Percentiles rank a stretch among this genome's conserved stretches.
These are phyloP conservation scores for Sclerotinia nivalis DNA, from an alignment of 2,329 filamentous ascomycete genomes.

Conservation along the genomic window DNA sequence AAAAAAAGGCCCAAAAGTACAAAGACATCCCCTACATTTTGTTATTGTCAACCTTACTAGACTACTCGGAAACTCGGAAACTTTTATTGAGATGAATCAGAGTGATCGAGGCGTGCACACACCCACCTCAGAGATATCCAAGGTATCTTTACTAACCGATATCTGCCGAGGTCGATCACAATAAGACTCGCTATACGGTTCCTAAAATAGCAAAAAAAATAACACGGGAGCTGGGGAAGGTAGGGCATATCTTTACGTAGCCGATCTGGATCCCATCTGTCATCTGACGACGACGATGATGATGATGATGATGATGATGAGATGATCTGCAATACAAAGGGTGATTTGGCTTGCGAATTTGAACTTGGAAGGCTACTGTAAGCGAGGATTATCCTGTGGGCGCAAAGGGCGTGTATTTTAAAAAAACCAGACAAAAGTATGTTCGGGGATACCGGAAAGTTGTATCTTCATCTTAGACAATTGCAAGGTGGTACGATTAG, in stretches of 20 bases:
- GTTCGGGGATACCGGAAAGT: slow-evolving; percentile 18
- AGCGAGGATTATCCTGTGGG: slow-evolving; percentile 7
- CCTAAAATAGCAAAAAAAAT: slow-evolving; percentile 1
- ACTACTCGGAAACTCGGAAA: neutral
- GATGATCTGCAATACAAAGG: slow-evolving; percentile 13
- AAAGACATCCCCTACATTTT: neutral
- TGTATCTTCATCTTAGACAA: slow-evolving; percentile 1
- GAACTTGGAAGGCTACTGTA: neutral
- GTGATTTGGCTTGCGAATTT: neutral
- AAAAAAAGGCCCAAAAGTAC: neutral
- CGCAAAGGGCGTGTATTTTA: slow-evolving; percentile 21
- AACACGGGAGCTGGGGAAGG: neutral
- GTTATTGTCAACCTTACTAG: slow-evolving; percentile 7
- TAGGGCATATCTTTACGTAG: slow-evolving; percentile 11
- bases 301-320: slow-evolving; percentile 7
- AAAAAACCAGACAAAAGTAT: slow-evolving; percentile 17
- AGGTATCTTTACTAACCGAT: neutral
- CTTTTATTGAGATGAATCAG: slow-evolving; percentile 5
- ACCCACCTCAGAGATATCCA: slow-evolving; percentile 8
- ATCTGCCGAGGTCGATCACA: slow-evolving; percentile 18
- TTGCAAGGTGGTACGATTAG: slow-evolving; percentile 1
- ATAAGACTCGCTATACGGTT: neutral
- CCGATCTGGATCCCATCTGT: neutral
- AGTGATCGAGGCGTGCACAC: slow-evolving; percentile 15
- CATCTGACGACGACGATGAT: neutral